Evolutionary conservation across 768 basidiomycete species (phyloP), one percentile per base, ranked within the genome.

Genomic region (Agaricus blazei): DNA sequence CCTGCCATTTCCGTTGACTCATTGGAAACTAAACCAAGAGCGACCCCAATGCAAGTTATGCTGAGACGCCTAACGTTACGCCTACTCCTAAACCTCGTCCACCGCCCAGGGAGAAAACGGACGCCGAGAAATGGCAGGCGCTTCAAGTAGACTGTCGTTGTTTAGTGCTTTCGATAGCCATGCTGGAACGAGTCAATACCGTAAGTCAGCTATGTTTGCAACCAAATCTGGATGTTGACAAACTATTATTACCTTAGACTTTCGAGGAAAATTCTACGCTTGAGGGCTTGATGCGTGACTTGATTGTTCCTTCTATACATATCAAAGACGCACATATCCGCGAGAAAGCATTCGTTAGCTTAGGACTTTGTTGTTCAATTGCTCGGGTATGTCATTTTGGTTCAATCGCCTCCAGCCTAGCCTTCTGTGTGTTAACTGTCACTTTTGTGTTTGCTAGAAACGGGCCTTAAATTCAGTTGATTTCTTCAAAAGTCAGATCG

Each of bases 241-340:
- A 51, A 61, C 7, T 45, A 57, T 49, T 34, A 51, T 15, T 59
- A 1, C 76, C 7, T n/a, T 67, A 89, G 72, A 85, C 84, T 8
- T 79, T 94, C 49, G 80, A 91, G 57, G 88, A 67, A 75, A 90
- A 89, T 62, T 84, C 93, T 0, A 91, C 90, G 0, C 69, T 94
- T 15, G 87, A 89, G 65, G 90, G 88, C 56, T 80, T 93, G 43
- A 79, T 95, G 31, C 76, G 78, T 7, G 93, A 98, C 62, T 74
- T 99, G 24, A 92, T 98, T 63, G 82, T 97, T 26, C 96, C 96
- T 3, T 84, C 91, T 3, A 90, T 98, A 37, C 85, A 87, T 65
- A 83, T 90, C 51, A 96, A 96, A 70, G 93, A 96, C 62, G 76
- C 90, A 4, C 76, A 79, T 0, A 77, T 94, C 62, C 80, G 90